These are phyloP conservation scores for Hansfordia pulvinata DNA, from an alignment of 2,329 filamentous ascomycete genomes.

Conservation along the genomic window DNA sequence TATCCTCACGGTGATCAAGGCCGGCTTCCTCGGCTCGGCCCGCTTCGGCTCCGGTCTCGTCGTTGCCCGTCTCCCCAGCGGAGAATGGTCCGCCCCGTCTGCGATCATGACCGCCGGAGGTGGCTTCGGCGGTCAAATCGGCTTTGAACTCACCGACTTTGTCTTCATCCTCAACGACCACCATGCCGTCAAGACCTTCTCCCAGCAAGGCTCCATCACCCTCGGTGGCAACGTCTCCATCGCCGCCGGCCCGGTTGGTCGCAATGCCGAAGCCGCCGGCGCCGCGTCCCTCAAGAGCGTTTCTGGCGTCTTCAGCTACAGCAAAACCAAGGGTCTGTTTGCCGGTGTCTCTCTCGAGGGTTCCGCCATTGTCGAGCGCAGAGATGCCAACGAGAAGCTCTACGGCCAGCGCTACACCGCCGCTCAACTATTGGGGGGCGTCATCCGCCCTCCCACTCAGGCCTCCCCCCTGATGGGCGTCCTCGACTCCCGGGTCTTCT, in stretches of 20 bases:
- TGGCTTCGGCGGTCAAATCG: constrained; percentile 76
- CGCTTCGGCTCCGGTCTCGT: constrained; percentile 74
- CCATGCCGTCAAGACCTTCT: constrained; percentile 82
- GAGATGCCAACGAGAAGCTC: constrained; percentile 93
- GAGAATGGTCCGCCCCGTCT: constrained; percentile 68
- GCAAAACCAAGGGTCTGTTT: constrained; percentile 94
- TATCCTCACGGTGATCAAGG: constrained; percentile 76
- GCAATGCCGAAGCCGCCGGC: constrained; percentile 91
- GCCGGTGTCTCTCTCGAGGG: constrained; percentile 92
- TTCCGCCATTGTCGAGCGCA: constrained; percentile 81
- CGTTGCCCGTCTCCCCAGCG: constrained; percentile 64
- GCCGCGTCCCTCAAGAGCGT: constrained; percentile 83
- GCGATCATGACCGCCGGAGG: constrained; percentile 72
- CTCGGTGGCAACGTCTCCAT: constrained; percentile 94
- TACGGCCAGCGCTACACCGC: constrained; percentile 78
- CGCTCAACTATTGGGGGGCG: constrained; percentile 65
- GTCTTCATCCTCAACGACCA: constrained; percentile 97
- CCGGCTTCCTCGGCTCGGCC: constrained; percentile 71
- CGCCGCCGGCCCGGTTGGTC: constrained; percentile 82
- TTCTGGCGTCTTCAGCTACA: constrained; percentile 90
- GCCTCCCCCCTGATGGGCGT: constrained; percentile 76
- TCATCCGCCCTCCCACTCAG: constrained; percentile 63
- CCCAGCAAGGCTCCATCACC: constrained; percentile 81
- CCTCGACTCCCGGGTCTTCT: constrained; percentile 75
- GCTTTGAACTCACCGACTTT: constrained; percentile 82